Conservation (phyloP, 2,329 filamentous ascomycete species). For the Trichoderma brevicompactum region DNA sequence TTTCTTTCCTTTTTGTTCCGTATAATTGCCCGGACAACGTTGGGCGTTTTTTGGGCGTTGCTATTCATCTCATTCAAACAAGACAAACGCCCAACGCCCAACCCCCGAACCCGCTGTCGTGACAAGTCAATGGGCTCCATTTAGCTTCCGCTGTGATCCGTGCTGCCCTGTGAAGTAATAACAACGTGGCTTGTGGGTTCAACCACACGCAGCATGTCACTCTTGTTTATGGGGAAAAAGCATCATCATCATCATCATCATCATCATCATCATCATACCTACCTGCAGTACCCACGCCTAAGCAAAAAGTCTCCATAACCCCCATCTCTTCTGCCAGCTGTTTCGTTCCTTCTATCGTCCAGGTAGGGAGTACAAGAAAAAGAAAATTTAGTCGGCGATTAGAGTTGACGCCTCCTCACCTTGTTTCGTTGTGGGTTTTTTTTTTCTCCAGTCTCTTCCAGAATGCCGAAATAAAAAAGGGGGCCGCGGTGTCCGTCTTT, state of each 20-base stretch:
- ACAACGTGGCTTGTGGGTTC: slow-evolving; percentile 24
- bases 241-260: neutral
- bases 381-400: neutral
- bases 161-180: neutral
- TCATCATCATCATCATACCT: neutral
- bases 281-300: neutral
- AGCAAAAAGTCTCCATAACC: neutral
- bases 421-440: neutral
- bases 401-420: slow-evolving; percentile 3
- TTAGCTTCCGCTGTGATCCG: slow-evolving; percentile 9
- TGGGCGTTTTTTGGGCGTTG: neutral
- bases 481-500: neutral
- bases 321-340: neutral
- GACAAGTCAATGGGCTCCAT: neutral
- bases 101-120: no score
- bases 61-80: neutral
- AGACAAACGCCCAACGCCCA: no score
- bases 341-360: neutral
- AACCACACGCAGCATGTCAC: slow-evolving; percentile 12
- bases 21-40: neutral
- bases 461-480: neutral
- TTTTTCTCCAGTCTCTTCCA: neutral
- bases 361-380: no score
- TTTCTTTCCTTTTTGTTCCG: neutral
- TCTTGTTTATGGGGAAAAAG: neutral